These are phyloP conservation scores for Trypanosoma boissoni DNA, from an alignment of 208 protist genomes.

Conservation along the genomic window DNA sequence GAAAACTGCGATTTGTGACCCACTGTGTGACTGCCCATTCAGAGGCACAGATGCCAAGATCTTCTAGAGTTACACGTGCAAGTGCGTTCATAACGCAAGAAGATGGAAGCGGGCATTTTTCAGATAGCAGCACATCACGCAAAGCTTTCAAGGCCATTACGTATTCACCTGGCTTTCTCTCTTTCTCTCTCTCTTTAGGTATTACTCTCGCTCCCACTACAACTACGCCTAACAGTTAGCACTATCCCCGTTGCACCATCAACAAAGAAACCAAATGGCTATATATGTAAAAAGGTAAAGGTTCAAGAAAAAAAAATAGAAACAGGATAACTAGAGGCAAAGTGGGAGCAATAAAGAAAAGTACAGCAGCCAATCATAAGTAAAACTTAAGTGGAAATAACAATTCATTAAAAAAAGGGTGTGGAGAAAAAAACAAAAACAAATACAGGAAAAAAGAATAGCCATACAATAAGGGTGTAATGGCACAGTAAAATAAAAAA, in stretches of 20 bases:
- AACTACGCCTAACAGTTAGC: too few species aligned
- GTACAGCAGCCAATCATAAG: not conserved
- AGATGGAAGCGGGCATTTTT: slow-evolving; percentile 5
- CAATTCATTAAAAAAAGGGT: slow-evolving; percentile 4
- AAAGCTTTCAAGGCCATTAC: slow-evolving; percentile 3
- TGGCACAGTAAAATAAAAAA: slow-evolving; percentile 15
- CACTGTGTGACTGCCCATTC: slow-evolving; percentile 27
- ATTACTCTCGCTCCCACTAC: too few species aligned
- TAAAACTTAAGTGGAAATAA: not conserved
- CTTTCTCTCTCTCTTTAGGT: not conserved
- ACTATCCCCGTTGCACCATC: too few species aligned
- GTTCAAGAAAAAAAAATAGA: too few species aligned
- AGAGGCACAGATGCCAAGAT: slow-evolving; percentile 51
- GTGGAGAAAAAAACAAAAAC: not conserved
- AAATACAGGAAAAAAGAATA: slow-evolving; percentile 13
- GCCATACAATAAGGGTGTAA: too few species aligned
- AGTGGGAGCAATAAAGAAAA: slow-evolving; percentile 1
- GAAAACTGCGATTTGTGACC: slow-evolving; percentile 25
- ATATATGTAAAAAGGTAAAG: too few species aligned
- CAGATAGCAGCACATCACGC: not conserved
- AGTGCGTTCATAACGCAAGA: slow-evolving; percentile 27
- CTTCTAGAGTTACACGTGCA: slow-evolving; percentile 27
- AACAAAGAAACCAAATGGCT: too few species aligned
- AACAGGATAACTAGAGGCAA: slow-evolving; percentile 6
- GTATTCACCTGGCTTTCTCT: not conserved